Evolutionary conservation across 73 alveolate genomes (phyloP).

Genomic region (Blepharisma japonicum): DNA sequence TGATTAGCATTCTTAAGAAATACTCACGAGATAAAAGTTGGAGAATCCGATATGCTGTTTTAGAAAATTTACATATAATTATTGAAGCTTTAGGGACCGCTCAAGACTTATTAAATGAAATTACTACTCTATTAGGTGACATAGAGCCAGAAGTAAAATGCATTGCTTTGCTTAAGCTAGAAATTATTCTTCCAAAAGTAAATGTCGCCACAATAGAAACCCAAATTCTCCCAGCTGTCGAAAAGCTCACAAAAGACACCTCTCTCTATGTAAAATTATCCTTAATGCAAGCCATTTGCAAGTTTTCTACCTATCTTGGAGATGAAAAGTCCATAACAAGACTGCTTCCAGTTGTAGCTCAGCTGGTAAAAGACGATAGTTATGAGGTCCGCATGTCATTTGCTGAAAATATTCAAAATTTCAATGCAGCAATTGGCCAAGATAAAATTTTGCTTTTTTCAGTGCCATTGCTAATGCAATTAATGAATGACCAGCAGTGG

Average conservation of each 20-base stretch:
- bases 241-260: slow-evolving; percentile 14
- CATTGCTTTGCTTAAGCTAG: not conserved
- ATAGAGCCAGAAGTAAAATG: slow-evolving; percentile 29
- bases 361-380: slow-evolving; percentile 19
- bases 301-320: not conserved
- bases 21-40: slow-evolving; percentile 42
- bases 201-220: not conserved
- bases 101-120: not conserved
- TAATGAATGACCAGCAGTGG: slow-evolving; percentile 54
- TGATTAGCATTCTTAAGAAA: slow-evolving; percentile 27
- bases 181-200: not conserved
- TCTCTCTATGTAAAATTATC: slow-evolving; percentile 21
- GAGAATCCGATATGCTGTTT: slow-evolving; percentile 67
- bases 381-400: slow-evolving; percentile 33
- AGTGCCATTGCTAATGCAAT: slow-evolving; percentile 55
- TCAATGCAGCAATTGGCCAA: slow-evolving; percentile 45
- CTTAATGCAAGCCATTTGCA: slow-evolving; percentile 1
- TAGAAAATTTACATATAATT: slow-evolving; percentile 37
- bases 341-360: not conserved
- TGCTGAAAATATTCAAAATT: slow-evolving; percentile 48
- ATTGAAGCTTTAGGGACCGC: slow-evolving; percentile 21
- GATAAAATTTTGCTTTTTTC: slow-evolving; percentile 48
- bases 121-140: not conserved
- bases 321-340: not conserved
- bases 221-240: slow-evolving; percentile 11